Conservation (phyloP, 306 rosid genomes). For the Gynostemma pentaphyllum region DNA sequence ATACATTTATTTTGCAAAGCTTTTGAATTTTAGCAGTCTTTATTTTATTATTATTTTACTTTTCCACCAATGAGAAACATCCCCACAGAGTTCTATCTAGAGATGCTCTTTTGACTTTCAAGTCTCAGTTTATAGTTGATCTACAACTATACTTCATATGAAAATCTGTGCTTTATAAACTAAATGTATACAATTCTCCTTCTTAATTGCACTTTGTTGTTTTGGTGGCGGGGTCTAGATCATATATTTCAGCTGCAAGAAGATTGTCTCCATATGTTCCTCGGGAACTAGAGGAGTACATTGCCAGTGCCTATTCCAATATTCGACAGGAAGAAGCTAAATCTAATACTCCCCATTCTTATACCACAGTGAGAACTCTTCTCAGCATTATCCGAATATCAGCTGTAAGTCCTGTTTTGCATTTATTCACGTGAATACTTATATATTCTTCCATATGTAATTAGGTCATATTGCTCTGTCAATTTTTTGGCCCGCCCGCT, state of each 20-base stretch:
- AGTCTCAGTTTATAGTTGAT: background rate
- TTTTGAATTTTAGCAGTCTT: no score
- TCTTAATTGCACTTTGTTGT: background rate
- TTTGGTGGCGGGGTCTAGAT: conserved; percentile 26
- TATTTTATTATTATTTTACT: no score
- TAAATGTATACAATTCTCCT: background rate
- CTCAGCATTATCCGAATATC: conserved; percentile 97
- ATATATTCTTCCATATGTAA: background rate
- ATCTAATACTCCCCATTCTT: conserved; percentile 81
- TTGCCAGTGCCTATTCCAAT: conserved; percentile 82
- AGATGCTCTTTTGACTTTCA: background rate
- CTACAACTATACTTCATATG: no score
- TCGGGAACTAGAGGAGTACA: conserved; percentile 76
- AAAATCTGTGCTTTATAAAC: background rate
- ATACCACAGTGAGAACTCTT: conserved; percentile 88
- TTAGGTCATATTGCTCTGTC: background rate
- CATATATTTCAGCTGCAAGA: conserved; percentile 92
- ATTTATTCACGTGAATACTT: background rate
- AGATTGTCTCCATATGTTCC: conserved; percentile 80
- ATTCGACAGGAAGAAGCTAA: conserved; percentile 95
- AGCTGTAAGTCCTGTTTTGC: conserved; percentile 41
- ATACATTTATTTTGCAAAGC: no score
- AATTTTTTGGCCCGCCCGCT: no score
- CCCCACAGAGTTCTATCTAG: background rate
- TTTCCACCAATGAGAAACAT: background rate